Conservation (phyloP, 768 basidiomycete species). For the Lyophyllum decastes region DNA sequence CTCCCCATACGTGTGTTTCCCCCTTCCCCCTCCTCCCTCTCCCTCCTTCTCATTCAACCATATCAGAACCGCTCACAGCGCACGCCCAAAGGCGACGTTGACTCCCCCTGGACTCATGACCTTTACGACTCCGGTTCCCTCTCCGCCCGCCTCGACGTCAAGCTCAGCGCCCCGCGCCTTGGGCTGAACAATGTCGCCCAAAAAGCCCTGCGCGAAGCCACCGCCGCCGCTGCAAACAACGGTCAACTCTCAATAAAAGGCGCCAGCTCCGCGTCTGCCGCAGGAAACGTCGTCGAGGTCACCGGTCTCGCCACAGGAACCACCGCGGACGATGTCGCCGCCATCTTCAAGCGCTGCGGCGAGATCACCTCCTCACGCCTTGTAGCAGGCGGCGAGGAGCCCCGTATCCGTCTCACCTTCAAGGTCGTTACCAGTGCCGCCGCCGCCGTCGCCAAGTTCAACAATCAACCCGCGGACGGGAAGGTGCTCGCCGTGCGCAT, state of each 20-base stretch:
- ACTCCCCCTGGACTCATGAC: conserved; percentile 73
- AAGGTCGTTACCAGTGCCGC: conserved; percentile 62
- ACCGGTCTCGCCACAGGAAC: conserved; percentile 74
- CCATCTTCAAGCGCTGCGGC: conserved; percentile 84
- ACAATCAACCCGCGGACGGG: conserved; percentile 83
- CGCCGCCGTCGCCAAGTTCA: conserved; percentile 70
- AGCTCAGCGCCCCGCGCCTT: conserved; percentile 50
- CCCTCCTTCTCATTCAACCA: conserved; percentile 21
- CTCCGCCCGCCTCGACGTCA: conserved; percentile 53
- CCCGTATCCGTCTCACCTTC: conserved; percentile 73
- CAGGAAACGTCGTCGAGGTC: conserved; percentile 71
- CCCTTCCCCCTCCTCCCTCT: conserved; percentile 18
- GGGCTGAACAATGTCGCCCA: conserved; percentile 52
- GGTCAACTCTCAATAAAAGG: conserved; percentile 70
- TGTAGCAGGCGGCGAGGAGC: conserved; percentile 35
- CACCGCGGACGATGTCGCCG: conserved; percentile 80
- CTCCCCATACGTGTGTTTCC: conserved; percentile 55
- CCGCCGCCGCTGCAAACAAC: conserved; percentile 29
- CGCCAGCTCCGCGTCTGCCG: conserved; percentile 48
- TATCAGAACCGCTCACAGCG: conserved; percentile 49
- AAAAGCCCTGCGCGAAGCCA: conserved; percentile 67
- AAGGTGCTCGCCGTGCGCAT: conserved; percentile 66
- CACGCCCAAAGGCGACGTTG: conserved; percentile 64
- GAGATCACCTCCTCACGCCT: conserved; percentile 53
- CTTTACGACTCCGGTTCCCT: conserved; percentile 65